These are phyloP conservation scores for Zelonia costaricensis DNA, from an alignment of 208 protist species.

Conservation along the genomic window DNA sequence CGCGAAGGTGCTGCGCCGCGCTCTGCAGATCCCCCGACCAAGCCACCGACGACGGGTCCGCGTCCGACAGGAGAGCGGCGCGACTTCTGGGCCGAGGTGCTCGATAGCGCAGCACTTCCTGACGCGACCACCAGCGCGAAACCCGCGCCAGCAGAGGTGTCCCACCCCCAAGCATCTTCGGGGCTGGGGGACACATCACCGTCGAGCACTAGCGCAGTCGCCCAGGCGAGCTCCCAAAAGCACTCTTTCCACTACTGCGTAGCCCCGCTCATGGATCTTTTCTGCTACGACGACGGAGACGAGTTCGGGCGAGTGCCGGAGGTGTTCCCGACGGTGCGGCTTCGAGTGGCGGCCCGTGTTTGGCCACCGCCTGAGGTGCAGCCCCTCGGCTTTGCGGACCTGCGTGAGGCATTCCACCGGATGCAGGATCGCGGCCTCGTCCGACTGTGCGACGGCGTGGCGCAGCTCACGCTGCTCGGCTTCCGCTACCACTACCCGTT, in stretches of 20 bases:
- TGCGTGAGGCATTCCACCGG: slow-evolving; percentile 41
- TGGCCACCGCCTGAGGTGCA: slow-evolving; percentile 25
- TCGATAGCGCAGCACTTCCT: slow-evolving; percentile 28
- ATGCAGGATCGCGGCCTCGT: slow-evolving; percentile 56
- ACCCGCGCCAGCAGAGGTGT: no score
- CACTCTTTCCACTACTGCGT: slow-evolving; percentile 75
- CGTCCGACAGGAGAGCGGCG: slow-evolving; percentile 5
- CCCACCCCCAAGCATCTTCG: no score
- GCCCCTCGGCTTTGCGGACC: slow-evolving; percentile 37
- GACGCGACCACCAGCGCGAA: not conserved
- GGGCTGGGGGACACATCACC: not conserved
- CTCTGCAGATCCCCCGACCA: not conserved
- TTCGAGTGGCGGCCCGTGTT: slow-evolving; percentile 36
- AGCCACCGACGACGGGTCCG: not conserved
- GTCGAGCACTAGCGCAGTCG: not conserved
- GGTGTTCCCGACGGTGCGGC: slow-evolving; percentile 42
- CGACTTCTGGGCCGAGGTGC: slow-evolving; percentile 49
- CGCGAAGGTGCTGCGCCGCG: no score
- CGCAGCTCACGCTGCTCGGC: slow-evolving; percentile 65
- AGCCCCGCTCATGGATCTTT: slow-evolving; percentile 60
- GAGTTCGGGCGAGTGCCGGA: slow-evolving; percentile 48
- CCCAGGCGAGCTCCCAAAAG: not conserved
- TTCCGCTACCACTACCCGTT: slow-evolving; percentile 86
- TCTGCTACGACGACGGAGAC: slow-evolving; percentile 67
- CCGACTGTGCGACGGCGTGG: slow-evolving; percentile 29